Evolutionary conservation across 371 early-diverging fungal genomes (phyloP).

Genomic region (Apophysomyces variabilis): DNA sequence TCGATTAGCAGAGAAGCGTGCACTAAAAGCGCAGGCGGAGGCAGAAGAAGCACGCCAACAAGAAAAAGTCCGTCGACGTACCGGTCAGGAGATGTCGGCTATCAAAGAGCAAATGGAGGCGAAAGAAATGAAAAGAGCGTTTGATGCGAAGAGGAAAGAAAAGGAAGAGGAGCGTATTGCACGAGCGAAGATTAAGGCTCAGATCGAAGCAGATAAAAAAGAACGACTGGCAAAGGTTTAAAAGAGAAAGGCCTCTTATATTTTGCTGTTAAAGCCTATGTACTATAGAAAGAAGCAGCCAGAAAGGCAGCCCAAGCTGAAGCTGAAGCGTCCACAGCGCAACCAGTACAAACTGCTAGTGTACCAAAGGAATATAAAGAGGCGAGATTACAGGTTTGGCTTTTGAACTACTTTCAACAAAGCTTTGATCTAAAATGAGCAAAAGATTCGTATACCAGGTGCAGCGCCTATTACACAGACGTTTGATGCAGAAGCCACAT

Average conservation of each 20-base stretch:
- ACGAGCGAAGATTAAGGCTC: slow-evolving; percentile 77
- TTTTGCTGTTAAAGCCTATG: neutral
- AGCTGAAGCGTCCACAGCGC: slow-evolving; percentile 22
- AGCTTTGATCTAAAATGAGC: neutral
- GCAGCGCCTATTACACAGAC: slow-evolving; percentile 65
- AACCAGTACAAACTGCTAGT: slow-evolving; percentile 23
- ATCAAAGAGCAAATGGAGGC: slow-evolving; percentile 75
- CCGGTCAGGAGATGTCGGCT: slow-evolving; percentile 80
- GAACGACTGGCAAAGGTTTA: slow-evolving; percentile 67
- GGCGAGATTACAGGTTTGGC: slow-evolving; percentile 65
- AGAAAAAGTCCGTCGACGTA: slow-evolving; percentile 81
- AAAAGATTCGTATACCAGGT: slow-evolving; percentile 60
- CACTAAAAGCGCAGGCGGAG: slow-evolving; percentile 64
- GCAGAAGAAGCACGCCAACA: slow-evolving; percentile 70
- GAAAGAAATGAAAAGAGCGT: slow-evolving; percentile 73
- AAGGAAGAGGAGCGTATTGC: slow-evolving; percentile 83
- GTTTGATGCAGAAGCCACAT: slow-evolving; percentile 73
- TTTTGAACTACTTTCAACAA: slow-evolving; percentile 24
- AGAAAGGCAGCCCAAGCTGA: slow-evolving; percentile 19
- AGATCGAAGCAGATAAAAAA: slow-evolving; percentile 85
- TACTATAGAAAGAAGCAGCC: slow-evolving; percentile 27
- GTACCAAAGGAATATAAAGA: slow-evolving; percentile 69
- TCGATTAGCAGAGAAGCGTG: slow-evolving; percentile 72
- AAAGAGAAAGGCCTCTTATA: neutral
- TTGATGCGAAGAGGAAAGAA: slow-evolving; percentile 76